A percentile compares a stretch with the other conserved stretches of the same genome.
These are phyloP conservation scores for Auxenochlorella protothecoides DNA, from an alignment of 139 green algal species.

Conservation along the genomic window DNA sequence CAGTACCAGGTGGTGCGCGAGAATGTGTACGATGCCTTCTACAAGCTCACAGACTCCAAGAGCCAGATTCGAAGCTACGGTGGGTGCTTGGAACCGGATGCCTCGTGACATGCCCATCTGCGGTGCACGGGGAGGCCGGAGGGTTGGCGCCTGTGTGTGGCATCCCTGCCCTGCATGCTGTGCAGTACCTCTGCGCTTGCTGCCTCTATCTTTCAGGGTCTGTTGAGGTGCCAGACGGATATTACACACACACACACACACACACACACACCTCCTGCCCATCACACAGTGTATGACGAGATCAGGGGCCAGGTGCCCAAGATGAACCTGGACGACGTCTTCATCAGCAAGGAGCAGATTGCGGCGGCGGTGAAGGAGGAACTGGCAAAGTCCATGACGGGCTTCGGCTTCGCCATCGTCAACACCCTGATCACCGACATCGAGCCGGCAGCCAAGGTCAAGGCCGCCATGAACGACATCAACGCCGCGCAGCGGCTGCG, in stretches of 20 bases:
- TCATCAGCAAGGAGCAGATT: slow-evolving; percentile 81
- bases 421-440: slow-evolving; percentile 80
- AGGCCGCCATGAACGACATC: slow-evolving; percentile 81
- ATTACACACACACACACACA: too few relatives aligned
- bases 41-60: slow-evolving; percentile 56
- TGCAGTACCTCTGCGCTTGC: too few relatives aligned
- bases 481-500: slow-evolving; percentile 59
- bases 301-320: slow-evolving; percentile 56
- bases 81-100: not conserved
- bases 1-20: slow-evolving; percentile 63
- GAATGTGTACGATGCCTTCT: slow-evolving; percentile 68
- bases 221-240: too few relatives aligned
- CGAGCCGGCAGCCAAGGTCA: slow-evolving; percentile 59
- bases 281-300: slow-evolving; percentile 41
- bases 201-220: too few relatives aligned
- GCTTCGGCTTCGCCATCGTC: slow-evolving; percentile 84
- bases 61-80: slow-evolving; percentile 49
- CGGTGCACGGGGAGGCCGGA: too few relatives aligned
- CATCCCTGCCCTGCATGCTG: too few relatives aligned
- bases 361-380: slow-evolving; percentile 56
- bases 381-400: slow-evolving; percentile 25
- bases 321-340: slow-evolving; percentile 53
- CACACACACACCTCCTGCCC: too few relatives aligned
- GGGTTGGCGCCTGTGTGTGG: too few relatives aligned
- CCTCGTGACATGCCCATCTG: too few relatives aligned